These are phyloP conservation scores for Nemania sp. DNA, from an alignment of 2,329 filamentous ascomycete genomes.

Conservation along the genomic window DNA sequence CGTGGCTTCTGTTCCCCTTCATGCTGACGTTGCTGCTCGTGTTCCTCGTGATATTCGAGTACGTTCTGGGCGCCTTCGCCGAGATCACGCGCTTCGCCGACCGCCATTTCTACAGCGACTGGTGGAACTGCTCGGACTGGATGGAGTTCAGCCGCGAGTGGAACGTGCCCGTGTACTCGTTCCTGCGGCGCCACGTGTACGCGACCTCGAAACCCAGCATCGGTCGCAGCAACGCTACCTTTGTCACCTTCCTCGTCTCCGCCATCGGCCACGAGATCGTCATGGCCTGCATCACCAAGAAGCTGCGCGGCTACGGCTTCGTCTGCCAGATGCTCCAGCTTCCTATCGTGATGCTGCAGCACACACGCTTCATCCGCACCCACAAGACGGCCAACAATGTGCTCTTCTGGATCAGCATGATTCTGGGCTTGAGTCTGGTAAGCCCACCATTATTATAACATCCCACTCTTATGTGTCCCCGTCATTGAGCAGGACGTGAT, in stretches of 20 bases:
- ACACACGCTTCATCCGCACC: constrained; percentile 74
- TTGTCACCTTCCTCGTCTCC: constrained; percentile 90
- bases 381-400: constrained; percentile 83
- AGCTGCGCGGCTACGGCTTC: constrained; percentile 92
- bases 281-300: constrained; percentile 98
- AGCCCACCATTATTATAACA: constrained; percentile 37
- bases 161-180: constrained; percentile 97
- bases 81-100: constrained; percentile 94
- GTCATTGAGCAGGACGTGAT: not conserved
- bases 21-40: constrained; percentile 95
- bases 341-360: constrained; percentile 90
- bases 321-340: constrained; percentile 95
- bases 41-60: constrained; percentile 98
- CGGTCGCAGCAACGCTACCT: constrained; percentile 76
- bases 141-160: constrained; percentile 95
- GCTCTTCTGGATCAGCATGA: constrained; percentile 92
- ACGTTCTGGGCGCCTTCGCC: constrained; percentile 89
- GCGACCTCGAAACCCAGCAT: constrained; percentile 77
- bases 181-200: constrained; percentile 93
- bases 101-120: constrained; percentile 85
- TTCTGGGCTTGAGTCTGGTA: constrained; percentile 80
- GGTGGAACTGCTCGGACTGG: constrained; percentile 83
- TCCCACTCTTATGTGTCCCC: not conserved
- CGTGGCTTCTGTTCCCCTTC: constrained; percentile 91
- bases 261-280: constrained; percentile 92